Base-by-base conservation (phyloP, 129 eudicot genomes). In the Pseudognaphalium luteoalbum region DNA sequence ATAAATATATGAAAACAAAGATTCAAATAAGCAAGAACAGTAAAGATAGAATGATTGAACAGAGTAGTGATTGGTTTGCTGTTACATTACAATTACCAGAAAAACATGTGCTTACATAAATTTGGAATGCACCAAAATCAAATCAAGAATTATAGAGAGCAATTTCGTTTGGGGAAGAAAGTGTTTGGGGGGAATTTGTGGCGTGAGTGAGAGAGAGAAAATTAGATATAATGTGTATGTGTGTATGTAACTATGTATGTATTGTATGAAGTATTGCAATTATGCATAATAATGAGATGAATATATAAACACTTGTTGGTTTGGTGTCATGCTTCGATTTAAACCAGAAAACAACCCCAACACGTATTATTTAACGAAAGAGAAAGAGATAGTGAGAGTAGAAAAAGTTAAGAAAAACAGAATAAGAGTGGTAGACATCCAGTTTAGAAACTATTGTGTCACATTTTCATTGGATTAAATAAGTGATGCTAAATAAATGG, bases 31-130 rank as follows among this genome's bases (percentile, higher is more conserved):
- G 75, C 9, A 25, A 25, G 16, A 66, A 29, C 54, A 12, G 52
- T 6, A 34, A 39, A 39, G 47, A 39, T 39, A 71, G 66, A 79
- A 44, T 39, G 72, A 59, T 73, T 20, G 25, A 39, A 73, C 14
- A n/a, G 22, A 37, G 57, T 14, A 73, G 21, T 20, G 73, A 32
- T 73, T 71, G 16, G 59, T 72, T 78, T 33, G 32, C 72, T 29
- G 57, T 78, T 79, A 87, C 91, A 87, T 84, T 56, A 80, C 66
- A 78, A 70, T 78, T 37, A 47, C 17, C 54, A 63, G 7, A 30
- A 42, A 12, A 59, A n/a, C 19, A 21, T 17, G 77, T 60, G 80
- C 54, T 70, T 80, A 78, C 80, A 35, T 52, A 64, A 72, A 14
- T 65, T 44, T n/a, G 66, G 64, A 76, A 76, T 69, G 81, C 37